These are phyloP conservation scores for Neurospora tetraspora DNA, from an alignment of 495 filamentous ascomycete genomes.

Conservation along the genomic window DNA sequence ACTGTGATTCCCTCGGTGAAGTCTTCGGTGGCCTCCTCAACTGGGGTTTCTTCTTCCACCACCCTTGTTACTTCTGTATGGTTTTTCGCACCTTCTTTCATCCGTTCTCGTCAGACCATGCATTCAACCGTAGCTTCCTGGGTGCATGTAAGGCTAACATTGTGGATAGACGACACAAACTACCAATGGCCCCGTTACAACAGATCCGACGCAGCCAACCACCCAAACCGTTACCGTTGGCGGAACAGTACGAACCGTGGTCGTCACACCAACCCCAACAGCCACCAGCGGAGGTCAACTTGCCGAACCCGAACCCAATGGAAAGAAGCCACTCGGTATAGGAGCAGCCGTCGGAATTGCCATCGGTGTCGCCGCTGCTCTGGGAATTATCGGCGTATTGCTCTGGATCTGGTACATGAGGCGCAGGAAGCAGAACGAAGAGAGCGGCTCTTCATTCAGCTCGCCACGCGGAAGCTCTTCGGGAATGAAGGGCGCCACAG, in stretches of 20 bases:
- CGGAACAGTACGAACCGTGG: conserved; percentile 32
- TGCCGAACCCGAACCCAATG: not conserved
- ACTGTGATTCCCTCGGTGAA: conserved; percentile 7
- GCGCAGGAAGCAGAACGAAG: conserved; percentile 16
- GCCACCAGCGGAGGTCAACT: conserved; percentile 3
- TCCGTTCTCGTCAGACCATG: not conserved
- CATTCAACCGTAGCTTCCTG: not conserved
- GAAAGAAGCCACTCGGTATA: conserved; percentile 6
- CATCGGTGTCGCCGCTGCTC: conserved; percentile 28
- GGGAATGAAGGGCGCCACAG: conserved; percentile 26
- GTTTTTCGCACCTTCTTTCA: not conserved
- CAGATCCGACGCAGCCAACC: conserved; percentile 3
- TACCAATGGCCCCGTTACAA: conserved; percentile 6
- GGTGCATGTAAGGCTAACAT: not conserved
- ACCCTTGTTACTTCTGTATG: conserved; percentile 24
- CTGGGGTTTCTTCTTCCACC: conserved; percentile 4
- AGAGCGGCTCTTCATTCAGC: conserved; percentile 11
- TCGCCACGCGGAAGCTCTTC: conserved; percentile 29
- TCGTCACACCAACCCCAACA: conserved; percentile 22
- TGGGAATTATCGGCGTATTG: conserved; percentile 17
- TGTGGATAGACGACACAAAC: not conserved
- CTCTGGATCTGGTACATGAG: conserved; percentile 26
- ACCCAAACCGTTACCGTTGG: conserved; percentile 33
- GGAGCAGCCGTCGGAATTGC: conserved; percentile 33
- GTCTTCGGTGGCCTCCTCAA: conserved; percentile 12